Conservation (phyloP, 345 rosid genomes). For the Salix brachista region DNA sequence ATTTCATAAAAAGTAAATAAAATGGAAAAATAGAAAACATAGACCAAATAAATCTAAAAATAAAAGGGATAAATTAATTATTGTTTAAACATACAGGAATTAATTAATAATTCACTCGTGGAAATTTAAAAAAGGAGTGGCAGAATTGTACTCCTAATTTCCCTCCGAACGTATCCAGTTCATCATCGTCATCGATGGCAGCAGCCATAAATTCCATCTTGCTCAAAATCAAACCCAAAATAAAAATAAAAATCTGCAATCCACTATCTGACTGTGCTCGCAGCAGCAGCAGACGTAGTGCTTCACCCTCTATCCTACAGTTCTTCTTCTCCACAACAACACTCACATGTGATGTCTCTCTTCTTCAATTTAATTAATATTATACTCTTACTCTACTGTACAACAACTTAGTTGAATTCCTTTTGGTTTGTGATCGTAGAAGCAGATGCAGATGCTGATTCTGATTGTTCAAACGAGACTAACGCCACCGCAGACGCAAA, state of each 20-base stretch:
- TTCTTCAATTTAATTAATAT: neutral
- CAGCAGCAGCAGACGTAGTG: neutral
- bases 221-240: constrained; percentile 25
- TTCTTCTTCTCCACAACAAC: constrained; percentile 32
- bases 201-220: too few species aligned
- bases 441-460: constrained; percentile 26
- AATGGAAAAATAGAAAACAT: too few species aligned
- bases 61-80: too few species aligned
- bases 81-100: too few species aligned
- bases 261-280: constrained; percentile 24
- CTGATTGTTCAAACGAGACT: constrained; percentile 12
- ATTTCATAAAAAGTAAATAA: too few species aligned
- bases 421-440: neutral
- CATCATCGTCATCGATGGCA: too few species aligned
- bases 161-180: too few species aligned
- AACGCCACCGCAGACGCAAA: constrained; percentile 1
- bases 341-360: constrained; percentile 26
- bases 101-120: too few species aligned
- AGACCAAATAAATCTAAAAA: too few species aligned
- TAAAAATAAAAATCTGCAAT: constrained; percentile 19
- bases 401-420: neutral
- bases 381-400: neutral
- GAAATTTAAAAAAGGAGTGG: too few species aligned
- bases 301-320: constrained; percentile 20
- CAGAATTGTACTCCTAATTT: too few species aligned